These are phyloP conservation scores for Mucor saturninus DNA, from an alignment of 371 early-diverging fungal species.

Conservation along the genomic window DNA sequence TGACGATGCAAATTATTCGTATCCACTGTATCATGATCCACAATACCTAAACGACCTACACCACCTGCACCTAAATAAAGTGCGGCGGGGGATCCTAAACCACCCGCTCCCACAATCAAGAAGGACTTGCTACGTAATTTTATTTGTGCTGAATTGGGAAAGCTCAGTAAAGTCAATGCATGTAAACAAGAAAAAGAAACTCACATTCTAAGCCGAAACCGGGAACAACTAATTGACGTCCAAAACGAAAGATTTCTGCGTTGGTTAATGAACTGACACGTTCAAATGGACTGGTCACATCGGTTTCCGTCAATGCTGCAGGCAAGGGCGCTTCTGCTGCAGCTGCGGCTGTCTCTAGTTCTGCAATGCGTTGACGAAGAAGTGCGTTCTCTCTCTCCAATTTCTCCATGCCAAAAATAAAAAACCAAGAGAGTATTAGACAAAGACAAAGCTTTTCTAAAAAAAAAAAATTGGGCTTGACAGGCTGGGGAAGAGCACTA, in stretches of 20 bases:
- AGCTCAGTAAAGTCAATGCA: not conserved
- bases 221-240: constrained; percentile 92
- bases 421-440: too few species aligned
- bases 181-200: not conserved
- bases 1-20: constrained; percentile 97
- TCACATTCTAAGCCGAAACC: constrained; percentile 81
- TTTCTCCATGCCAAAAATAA: not conserved
- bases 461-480: too few species aligned
- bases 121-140: constrained; percentile 78
- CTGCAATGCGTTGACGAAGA: constrained; percentile 38
- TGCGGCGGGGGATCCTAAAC: constrained; percentile 91
- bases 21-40: constrained; percentile 97
- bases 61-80: constrained; percentile 96
- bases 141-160: constrained; percentile 71
- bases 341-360: constrained; percentile 25
- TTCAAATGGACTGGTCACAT: constrained; percentile 23
- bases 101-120: constrained; percentile 97
- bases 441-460: too few species aligned
- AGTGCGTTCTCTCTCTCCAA: constrained; percentile 31
- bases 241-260: constrained; percentile 86
- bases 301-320: constrained; percentile 5
- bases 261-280: constrained; percentile 45
- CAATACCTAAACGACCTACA: constrained; percentile 89
- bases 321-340: constrained; percentile 1
- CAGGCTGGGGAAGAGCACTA: too few species aligned